phyloP scores from a whole-genome alignment of 2,329 filamentous ascomycete species.

The Neopestalotiopsis clavispora region DNA sequence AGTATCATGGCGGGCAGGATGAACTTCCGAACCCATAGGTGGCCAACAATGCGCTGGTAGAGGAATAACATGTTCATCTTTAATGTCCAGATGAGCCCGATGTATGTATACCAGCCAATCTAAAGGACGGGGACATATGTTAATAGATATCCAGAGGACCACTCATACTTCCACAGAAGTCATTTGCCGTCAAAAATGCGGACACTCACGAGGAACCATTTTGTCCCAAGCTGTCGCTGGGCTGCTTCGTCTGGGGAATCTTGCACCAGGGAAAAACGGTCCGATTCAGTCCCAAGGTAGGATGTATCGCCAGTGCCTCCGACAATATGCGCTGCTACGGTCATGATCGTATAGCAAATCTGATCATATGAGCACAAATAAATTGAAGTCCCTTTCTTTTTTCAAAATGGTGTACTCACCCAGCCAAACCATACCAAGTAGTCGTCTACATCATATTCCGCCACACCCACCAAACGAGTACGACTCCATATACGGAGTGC shows the following conservation, averaged over 20 bases:
- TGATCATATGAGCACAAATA: not conserved
- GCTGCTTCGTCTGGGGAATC: not conserved
- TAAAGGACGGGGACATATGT: not conserved
- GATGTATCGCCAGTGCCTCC: not conserved
- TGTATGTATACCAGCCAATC: not conserved
- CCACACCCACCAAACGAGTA: not conserved
- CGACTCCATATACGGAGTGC: not conserved
- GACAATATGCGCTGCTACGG: not conserved
- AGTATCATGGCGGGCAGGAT: not conserved
- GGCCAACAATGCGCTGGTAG: not conserved
- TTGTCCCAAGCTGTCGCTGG: not conserved
- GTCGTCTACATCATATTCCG: not conserved
- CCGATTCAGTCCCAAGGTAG: not conserved
- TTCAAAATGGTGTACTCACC: not conserved
- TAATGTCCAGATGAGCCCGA: not conserved
- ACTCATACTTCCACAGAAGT: not conserved
- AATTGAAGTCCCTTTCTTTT: not conserved
- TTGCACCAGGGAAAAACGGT: not conserved
- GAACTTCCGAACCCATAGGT: not conserved
- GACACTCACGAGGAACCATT: not conserved
- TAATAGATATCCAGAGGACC: not conserved
- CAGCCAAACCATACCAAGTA: not conserved
- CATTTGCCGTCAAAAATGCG: not conserved
- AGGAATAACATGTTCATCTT: slow-evolving; percentile 10
- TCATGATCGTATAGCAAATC: not conserved